Conservation (phyloP, 148 eudicot species). For the Limonium bicolor region DNA sequence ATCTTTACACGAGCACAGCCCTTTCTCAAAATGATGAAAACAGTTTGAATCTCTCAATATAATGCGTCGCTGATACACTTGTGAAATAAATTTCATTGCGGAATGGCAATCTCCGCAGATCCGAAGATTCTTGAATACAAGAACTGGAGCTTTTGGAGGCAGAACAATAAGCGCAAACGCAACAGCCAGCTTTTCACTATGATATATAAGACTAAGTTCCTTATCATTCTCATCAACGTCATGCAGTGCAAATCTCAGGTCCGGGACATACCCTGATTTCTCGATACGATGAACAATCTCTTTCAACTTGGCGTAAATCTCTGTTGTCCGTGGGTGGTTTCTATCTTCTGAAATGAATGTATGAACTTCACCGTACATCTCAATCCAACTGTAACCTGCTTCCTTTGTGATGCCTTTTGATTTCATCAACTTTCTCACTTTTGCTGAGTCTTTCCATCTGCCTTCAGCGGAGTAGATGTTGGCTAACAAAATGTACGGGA, state of each 20-base stretch:
- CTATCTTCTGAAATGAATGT: conserved; percentile 63
- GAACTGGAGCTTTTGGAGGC: conserved; percentile 6
- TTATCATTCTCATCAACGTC: conserved; percentile 11
- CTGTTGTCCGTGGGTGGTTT: conserved; percentile 42
- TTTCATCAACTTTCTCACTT: conserved; percentile 51
- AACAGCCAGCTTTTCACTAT: conserved; percentile 24
- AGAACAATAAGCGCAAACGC: conserved; percentile 21
- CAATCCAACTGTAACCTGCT: conserved; percentile 82
- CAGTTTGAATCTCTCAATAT: conserved; percentile 23
- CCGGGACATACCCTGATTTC: conserved; percentile 57
- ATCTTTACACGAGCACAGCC: conserved; percentile 24
- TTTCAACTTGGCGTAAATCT: conserved; percentile 21
- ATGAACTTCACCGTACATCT: conserved; percentile 53
- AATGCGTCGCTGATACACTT: conserved; percentile 14
- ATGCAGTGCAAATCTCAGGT: conserved; percentile 25
- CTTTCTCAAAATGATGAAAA: conserved; percentile 24
- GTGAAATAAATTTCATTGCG: conserved; percentile 16
- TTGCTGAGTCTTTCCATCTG: conserved; percentile 67
- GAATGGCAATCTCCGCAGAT: conserved; percentile 28
- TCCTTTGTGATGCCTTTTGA: conserved; percentile 52
- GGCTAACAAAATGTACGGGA: conserved; percentile 53
- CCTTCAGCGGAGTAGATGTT: conserved; percentile 69
- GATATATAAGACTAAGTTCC: conserved; percentile 21
- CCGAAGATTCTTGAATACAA: conserved; percentile 23
- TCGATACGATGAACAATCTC: conserved; percentile 43